Evolutionary conservation across 2,329 filamentous ascomycete species (phyloP).

Genomic region (Dactylellina leptospora): DNA sequence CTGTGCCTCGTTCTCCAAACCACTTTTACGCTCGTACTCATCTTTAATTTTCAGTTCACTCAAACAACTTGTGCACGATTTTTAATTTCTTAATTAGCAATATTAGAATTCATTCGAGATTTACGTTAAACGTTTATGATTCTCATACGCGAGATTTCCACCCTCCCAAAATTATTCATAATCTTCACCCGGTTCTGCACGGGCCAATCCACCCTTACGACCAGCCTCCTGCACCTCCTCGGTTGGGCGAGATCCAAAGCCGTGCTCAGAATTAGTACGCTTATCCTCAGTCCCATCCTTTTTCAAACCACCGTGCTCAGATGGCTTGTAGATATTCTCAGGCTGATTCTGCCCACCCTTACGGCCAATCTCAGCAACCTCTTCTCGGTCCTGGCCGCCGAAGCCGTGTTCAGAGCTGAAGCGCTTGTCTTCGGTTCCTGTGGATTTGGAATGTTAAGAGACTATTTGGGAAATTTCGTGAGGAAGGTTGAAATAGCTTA

Average conservation of each 20-base stretch:
- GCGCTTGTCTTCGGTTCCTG: constrained; percentile 43
- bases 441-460: not conserved
- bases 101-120: too few species aligned
- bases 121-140: too few species aligned
- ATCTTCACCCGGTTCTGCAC: too few species aligned
- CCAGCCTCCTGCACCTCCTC: constrained; percentile 45
- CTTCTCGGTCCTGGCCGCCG: constrained; percentile 29
- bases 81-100: too few species aligned
- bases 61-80: too few species aligned
- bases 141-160: too few species aligned
- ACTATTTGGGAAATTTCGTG: too few species aligned
- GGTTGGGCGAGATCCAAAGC: constrained; percentile 33
- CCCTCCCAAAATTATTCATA: too few species aligned
- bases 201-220: constrained; percentile 35
- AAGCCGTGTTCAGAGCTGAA: constrained; percentile 35
- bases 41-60: too few species aligned
- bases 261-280: constrained; percentile 40
- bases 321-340: constrained; percentile 50
- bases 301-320: constrained; percentile 47
- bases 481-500: too few species aligned
- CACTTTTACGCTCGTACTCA: too few species aligned
- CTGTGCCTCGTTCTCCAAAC: too few species aligned
- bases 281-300: constrained; percentile 46
- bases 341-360: constrained; percentile 36
- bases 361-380: constrained; percentile 24